Evolutionary conservation across 345 rosid genomes (phyloP).

Genomic region (Moricandia moricandioides): DNA sequence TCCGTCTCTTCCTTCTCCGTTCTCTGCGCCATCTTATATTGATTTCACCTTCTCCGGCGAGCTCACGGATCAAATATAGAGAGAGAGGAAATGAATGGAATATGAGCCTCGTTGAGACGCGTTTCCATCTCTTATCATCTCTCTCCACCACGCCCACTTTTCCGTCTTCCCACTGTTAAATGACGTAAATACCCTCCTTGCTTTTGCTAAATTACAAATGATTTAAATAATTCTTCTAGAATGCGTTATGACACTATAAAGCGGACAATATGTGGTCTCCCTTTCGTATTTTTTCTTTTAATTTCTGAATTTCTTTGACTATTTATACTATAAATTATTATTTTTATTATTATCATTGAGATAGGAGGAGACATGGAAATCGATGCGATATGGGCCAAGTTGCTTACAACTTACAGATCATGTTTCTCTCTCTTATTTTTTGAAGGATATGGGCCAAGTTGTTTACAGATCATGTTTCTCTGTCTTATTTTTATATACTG

Average conservation of each 20-base stretch:
- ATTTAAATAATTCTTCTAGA: background rate
- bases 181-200: background rate
- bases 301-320: background rate
- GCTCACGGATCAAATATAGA: background rate
- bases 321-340: background rate
- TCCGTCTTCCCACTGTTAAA: background rate
- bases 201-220: background rate
- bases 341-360: background rate
- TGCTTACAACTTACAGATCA: too few species aligned
- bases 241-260: background rate
- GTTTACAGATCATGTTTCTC: background rate
- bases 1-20: slow-evolving; percentile 97
- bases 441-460: background rate
- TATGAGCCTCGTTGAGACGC: slow-evolving; percentile 89
- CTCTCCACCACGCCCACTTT: background rate
- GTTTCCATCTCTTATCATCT: slow-evolving; percentile 38
- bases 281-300: background rate
- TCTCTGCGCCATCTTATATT: slow-evolving; percentile 61
- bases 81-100: slow-evolving; percentile 36
- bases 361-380: background rate
- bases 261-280: background rate
- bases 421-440: background rate
- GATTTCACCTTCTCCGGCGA: slow-evolving; percentile 3
- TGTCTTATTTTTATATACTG: background rate
- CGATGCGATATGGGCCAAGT: background rate